Evolutionary conservation across 208 protist genomes (phyloP), one percentile per base, ranked within the genome.

Genomic region (Trypanosoma vivax): DNA sequence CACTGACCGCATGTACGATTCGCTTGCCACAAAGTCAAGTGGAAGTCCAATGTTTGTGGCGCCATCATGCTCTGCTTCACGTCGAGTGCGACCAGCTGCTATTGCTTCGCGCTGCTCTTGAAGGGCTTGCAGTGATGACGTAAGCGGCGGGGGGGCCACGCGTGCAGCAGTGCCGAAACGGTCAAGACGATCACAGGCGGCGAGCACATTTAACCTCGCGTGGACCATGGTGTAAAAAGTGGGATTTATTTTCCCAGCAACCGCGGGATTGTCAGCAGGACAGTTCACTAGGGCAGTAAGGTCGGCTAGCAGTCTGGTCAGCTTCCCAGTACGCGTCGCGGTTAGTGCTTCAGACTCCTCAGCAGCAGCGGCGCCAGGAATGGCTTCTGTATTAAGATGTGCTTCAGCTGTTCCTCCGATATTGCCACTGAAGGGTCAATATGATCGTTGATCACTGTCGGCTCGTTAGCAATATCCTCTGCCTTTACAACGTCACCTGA

Each of bases 201-300:
- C 79, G 60, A 92, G 73, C 18, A 90, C 67, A 27, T 79, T 79
- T 14, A 92, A 61, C 1, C 85, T 74, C 3, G 85, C 81, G 60
- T 92, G 83, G 31, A 88, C 79, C 85, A 92, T 88, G 11, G 72
- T 61, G 70, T 80, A 92, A 45, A 77, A 92, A 11, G 50, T 50
- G 9, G 78, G 43, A 51, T 79, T 55, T 3, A 92, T 53, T 0
- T 76, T 71, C 16, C 35, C 37, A 18, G 24, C 34, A 42, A 30
- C 19, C 9, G 7, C 37, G 16, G 56, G 47, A 27, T 23, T 49
- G 13, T 53, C 60, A 13, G n/a, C 9, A 11, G 50, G 49, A 23
- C 50, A 58, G 35, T 65, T 57, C 4, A 29, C 41, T 14, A 65
- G 43, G 18, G 60, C 60, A 4, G 50, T 47, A 33, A 65, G 42